These are phyloP conservation scores for Carex arenaria DNA, from an alignment of 202 grass and related monocot genomes.

Conservation along the genomic window DNA sequence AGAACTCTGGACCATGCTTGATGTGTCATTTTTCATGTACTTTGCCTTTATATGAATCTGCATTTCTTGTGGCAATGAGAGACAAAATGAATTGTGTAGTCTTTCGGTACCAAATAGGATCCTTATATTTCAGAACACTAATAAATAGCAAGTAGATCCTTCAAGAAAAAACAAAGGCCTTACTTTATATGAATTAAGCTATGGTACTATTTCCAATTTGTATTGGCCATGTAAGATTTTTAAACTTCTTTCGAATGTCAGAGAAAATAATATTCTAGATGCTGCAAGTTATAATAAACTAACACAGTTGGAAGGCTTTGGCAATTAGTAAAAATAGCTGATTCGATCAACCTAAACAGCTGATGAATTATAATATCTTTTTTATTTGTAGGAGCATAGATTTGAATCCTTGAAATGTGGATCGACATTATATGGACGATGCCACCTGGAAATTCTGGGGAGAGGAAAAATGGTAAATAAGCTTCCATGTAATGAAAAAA, in stretches of 20 bases:
- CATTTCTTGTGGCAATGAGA: neutral
- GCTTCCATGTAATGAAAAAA: constrained; percentile 11
- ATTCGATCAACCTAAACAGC: neutral
- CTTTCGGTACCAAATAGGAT: neutral
- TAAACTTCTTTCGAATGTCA: neutral
- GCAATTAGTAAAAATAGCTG: too few species aligned
- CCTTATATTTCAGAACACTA: neutral
- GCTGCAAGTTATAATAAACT: neutral
- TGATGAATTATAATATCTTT: neutral
- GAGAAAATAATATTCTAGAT: neutral
- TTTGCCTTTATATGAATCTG: neutral
- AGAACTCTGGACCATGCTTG: neutral
- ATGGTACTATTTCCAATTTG: neutral
- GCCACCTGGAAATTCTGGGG: neutral
- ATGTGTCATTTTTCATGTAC: neutral
- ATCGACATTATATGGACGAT: neutral
- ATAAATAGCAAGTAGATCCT: neutral
- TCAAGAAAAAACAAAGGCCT: neutral
- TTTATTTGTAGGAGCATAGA: neutral
- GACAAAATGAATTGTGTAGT: neutral
- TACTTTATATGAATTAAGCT: neutral
- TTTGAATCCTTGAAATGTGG: neutral
- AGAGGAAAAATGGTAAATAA: neutral
- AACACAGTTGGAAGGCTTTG: neutral
- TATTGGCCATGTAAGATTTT: neutral